Evolutionary conservation across 2,329 filamentous ascomycete species (phyloP).

Genomic region (Aspergillus pseudotamarii): DNA sequence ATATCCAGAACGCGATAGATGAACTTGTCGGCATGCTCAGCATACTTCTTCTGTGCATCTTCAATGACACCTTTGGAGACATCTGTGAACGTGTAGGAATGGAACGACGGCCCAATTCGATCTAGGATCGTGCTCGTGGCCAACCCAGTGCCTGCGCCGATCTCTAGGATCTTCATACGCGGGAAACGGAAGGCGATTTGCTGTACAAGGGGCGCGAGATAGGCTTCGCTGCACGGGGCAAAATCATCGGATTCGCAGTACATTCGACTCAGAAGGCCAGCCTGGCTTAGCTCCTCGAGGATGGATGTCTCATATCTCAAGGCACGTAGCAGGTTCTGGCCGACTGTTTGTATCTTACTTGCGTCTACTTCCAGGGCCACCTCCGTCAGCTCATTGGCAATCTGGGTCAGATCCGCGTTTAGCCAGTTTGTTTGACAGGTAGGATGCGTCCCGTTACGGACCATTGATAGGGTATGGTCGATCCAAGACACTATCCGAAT

Average conservation of each 20-base stretch:
- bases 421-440: not conserved
- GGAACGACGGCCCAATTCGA: not conserved
- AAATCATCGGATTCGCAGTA: too few relatives aligned
- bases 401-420: not conserved
- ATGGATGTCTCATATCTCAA: not conserved
- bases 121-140: constrained; percentile 9
- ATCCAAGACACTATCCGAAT: not conserved
- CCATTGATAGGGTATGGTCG: not conserved
- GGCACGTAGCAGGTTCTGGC: not conserved
- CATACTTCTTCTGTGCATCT: constrained; percentile 27
- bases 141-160: constrained; percentile 21
- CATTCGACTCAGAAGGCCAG: not conserved
- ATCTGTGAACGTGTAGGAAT: constrained; percentile 22
- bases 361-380: too few relatives aligned
- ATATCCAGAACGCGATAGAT: constrained; percentile 30
- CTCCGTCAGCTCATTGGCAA: too few relatives aligned
- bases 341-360: not conserved
- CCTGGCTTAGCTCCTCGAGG: not conserved
- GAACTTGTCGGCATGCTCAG: constrained; percentile 19
- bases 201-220: not conserved
- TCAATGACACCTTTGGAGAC: constrained; percentile 32
- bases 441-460: not conserved
- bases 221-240: not conserved
- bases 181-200: constrained; percentile 9
- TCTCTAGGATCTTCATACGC: constrained; percentile 19